Percentiles rank a stretch among this genome's conserved stretches.
Conservation (phyloP, 2,329 filamentous ascomycete species). For the Colletotrichum spaethianum region DNA sequence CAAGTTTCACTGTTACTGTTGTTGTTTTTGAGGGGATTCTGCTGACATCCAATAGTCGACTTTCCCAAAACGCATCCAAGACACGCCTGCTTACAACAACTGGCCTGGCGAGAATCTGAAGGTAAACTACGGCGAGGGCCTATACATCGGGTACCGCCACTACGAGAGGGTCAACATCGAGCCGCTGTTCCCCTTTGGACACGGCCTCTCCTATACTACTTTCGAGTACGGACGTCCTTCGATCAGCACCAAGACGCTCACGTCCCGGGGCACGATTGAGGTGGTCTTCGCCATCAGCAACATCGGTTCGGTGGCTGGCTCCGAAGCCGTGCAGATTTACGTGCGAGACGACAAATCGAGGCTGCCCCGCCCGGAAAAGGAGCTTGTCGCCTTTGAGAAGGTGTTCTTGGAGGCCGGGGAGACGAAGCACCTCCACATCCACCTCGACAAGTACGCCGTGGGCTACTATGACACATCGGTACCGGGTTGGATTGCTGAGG, state of each 20-base stretch:
- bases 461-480: slow-evolving; percentile 75
- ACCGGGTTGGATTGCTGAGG: slow-evolving; percentile 75
- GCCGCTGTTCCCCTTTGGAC: slow-evolving; percentile 80
- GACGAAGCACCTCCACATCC: slow-evolving; percentile 63
- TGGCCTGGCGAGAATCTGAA: slow-evolving; percentile 80
- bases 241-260: slow-evolving; percentile 59
- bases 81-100: slow-evolving; percentile 80
- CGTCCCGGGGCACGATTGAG: slow-evolving; percentile 57
- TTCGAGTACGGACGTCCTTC: slow-evolving; percentile 75
- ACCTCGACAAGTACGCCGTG: slow-evolving; percentile 65
- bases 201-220: slow-evolving; percentile 80
- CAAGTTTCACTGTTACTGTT: not conserved
- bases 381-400: slow-evolving; percentile 79
- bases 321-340: slow-evolving; percentile 79
- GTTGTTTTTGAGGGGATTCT: not conserved
- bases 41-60: slow-evolving; percentile 61
- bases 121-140: slow-evolving; percentile 79
- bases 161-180: slow-evolving; percentile 74
- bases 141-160: slow-evolving; percentile 81
- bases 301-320: slow-evolving; percentile 68
- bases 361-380: slow-evolving; percentile 78
- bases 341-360: slow-evolving; percentile 74
- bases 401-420: slow-evolving; percentile 70
- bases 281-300: slow-evolving; percentile 67
- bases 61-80: slow-evolving; percentile 74